Percentiles rank a stretch among this genome's conserved stretches.
These are phyloP conservation scores for Talaromyces marneffei DNA, from an alignment of 2,329 filamentous ascomycete genomes.

Conservation along the genomic window DNA sequence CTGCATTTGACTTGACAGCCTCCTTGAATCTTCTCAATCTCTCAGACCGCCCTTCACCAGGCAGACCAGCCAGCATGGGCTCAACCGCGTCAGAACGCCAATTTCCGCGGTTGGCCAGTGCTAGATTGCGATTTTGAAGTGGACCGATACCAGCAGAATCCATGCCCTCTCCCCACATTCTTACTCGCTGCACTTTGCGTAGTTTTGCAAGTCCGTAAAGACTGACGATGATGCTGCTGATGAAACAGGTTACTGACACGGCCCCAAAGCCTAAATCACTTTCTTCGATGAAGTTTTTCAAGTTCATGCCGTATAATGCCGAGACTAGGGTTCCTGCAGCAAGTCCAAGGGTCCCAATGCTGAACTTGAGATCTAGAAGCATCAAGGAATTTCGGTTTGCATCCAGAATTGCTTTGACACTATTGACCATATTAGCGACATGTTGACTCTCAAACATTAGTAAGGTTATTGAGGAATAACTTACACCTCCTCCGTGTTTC, in stretches of 20 bases:
- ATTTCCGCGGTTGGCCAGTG: constrained; percentile 28
- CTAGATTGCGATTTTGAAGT: constrained; percentile 22
- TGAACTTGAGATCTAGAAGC: constrained; percentile 94
- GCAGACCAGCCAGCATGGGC: constrained; percentile 34
- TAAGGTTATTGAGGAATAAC: constrained; percentile 31
- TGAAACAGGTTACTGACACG: constrained; percentile 64
- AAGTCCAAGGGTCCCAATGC: constrained; percentile 88
- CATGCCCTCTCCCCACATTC: constrained; percentile 66
- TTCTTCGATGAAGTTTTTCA: constrained; percentile 98
- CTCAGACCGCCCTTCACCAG: constrained; percentile 35
- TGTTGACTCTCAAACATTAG: background rate
- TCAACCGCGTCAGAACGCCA: constrained; percentile 43
- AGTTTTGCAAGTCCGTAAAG: constrained; percentile 78
- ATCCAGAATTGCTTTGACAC: constrained; percentile 92
- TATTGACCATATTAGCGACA: constrained; percentile 32
- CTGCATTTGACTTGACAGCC: constrained; percentile 22
- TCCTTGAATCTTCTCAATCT: constrained; percentile 34
- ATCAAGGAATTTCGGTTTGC: constrained; percentile 97
- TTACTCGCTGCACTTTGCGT: constrained; percentile 77
- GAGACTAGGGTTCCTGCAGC: constrained; percentile 92
- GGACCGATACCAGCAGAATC: constrained; percentile 27
- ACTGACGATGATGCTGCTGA: constrained; percentile 72
- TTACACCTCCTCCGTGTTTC: constrained; percentile 98
- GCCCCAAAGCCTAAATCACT: constrained; percentile 76
- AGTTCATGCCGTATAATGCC: constrained; percentile 99